Conservation (phyloP, 352 stramenopile genomes). For the Peronospora belbahrii region DNA sequence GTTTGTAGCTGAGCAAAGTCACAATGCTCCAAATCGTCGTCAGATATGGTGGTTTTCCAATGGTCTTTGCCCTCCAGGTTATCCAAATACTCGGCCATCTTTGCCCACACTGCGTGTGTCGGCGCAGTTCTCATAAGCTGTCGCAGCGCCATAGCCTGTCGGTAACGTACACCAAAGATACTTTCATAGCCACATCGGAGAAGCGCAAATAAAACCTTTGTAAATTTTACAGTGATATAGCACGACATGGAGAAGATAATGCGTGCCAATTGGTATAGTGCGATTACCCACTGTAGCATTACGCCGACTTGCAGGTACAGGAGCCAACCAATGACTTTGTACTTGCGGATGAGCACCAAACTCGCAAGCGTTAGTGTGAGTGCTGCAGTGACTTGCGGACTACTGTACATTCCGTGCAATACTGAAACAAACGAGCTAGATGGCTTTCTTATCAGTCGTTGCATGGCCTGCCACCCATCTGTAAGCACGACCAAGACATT, state of each 20-base stretch:
- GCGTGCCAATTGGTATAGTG: slow-evolving; percentile 58
- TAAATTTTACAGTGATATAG: slow-evolving; percentile 43
- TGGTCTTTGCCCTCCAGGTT: slow-evolving; percentile 49
- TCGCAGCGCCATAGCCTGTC: slow-evolving; percentile 45
- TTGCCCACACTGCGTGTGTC: slow-evolving; percentile 46
- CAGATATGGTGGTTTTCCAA: slow-evolving; percentile 42
- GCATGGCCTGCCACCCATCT: slow-evolving; percentile 24
- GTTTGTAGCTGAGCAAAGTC: slow-evolving; percentile 46
- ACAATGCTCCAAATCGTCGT: slow-evolving; percentile 46
- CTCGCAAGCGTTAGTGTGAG: slow-evolving; percentile 20
- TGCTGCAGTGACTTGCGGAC: slow-evolving; percentile 35
- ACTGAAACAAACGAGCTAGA: slow-evolving; percentile 24
- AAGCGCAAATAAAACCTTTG: slow-evolving; percentile 43
- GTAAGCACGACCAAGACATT: slow-evolving; percentile 21
- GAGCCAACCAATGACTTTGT: slow-evolving; percentile 58
- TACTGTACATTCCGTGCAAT: slow-evolving; percentile 21
- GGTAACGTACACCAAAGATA: slow-evolving; percentile 35
- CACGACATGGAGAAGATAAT: slow-evolving; percentile 47
- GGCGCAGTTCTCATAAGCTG: slow-evolving; percentile 54
- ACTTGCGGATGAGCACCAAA: slow-evolving; percentile 40
- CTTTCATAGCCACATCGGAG: slow-evolving; percentile 24
- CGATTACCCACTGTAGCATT: slow-evolving; percentile 57
- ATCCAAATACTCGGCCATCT: slow-evolving; percentile 60
- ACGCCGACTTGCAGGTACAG: slow-evolving; percentile 44
- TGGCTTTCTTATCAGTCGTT: slow-evolving; percentile 18